These are phyloP conservation scores for Chlamydomonas asymmetrica DNA, from an alignment of 139 green algal genomes.

Conservation along the genomic window DNA sequence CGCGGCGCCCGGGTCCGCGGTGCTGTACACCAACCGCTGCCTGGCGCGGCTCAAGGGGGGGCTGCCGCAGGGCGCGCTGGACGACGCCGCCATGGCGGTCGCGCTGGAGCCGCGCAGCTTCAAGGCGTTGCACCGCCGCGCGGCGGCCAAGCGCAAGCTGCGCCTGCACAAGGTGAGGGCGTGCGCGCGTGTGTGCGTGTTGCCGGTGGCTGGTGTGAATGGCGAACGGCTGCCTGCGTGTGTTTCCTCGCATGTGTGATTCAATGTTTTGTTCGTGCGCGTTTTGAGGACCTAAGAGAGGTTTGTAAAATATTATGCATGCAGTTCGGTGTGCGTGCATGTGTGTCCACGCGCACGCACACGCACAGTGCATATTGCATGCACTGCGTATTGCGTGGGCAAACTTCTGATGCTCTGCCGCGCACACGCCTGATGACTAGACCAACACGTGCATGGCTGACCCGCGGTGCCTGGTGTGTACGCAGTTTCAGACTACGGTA, in stretches of 20 bases:
- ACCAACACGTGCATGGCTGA: no score
- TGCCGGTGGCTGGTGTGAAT: background rate
- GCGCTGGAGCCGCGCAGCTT: conserved; percentile 31
- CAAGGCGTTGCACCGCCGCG: conserved; percentile 40
- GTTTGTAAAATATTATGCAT: no score
- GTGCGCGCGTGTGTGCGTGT: background rate
- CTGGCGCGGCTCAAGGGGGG: conserved; percentile 7
- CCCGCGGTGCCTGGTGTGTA: no score
- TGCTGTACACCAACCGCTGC: conserved; percentile 37
- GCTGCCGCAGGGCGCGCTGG: conserved; percentile 9
- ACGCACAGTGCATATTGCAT: no score
- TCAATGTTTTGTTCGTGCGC: background rate
- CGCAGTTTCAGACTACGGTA: no score
- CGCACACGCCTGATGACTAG: no score
- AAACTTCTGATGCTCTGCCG: no score
- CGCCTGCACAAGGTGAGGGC: conserved; percentile 18
- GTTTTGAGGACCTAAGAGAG: no score
- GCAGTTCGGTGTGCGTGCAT: no score
- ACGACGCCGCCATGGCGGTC: conserved; percentile 25
- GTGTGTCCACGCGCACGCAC: no score
- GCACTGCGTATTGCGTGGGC: no score
- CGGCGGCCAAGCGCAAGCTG: conserved; percentile 28
- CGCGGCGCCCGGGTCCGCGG: conserved; percentile 13
- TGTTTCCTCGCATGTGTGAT: background rate
- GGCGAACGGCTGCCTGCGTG: background rate